Percentiles rank a stretch among this genome's conserved stretches.
Conservation (phyloP, 495 filamentous ascomycete genomes). For the Lepraria neglecta region DNA sequence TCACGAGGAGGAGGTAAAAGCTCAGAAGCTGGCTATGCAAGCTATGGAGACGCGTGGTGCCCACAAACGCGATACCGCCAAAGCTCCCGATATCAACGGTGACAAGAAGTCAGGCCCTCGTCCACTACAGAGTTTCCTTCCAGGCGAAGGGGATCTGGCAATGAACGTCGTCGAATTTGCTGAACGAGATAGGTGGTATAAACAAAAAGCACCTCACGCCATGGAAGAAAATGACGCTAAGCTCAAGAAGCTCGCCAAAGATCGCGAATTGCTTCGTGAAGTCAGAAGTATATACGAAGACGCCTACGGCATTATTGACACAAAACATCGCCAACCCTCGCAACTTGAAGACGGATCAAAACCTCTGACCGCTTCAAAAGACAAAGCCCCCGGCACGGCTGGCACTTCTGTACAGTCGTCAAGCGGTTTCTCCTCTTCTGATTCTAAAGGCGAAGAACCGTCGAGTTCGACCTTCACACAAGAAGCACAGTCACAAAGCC, state of each 20-base stretch:
- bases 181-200: slow-evolving; percentile 32
- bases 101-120: slow-evolving; percentile 12
- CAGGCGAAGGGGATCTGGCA: slow-evolving; percentile 35
- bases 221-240: slow-evolving; percentile 24
- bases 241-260: slow-evolving; percentile 26
- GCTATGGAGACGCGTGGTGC: slow-evolving; percentile 27
- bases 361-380: neutral
- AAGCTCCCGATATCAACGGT: neutral
- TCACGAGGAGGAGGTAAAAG: slow-evolving; percentile 26
- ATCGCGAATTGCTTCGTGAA: slow-evolving; percentile 36
- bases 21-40: slow-evolving; percentile 29
- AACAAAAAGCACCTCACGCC: slow-evolving; percentile 31
- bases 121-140: slow-evolving; percentile 20
- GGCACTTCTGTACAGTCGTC: neutral
- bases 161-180: slow-evolving; percentile 32
- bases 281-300: slow-evolving; percentile 44
- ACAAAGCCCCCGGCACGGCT: neutral
- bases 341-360: neutral
- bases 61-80: neutral
- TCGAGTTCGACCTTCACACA: neutral
- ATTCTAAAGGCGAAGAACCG: neutral
- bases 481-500: slow-evolving; percentile 1
- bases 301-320: slow-evolving; percentile 40
- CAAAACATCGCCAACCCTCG: slow-evolving; percentile 32
- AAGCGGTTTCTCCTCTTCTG: neutral